phyloP scores from a whole-genome alignment of 805 yeast genomes.

The Debaryomyces tyrocola region DNA sequence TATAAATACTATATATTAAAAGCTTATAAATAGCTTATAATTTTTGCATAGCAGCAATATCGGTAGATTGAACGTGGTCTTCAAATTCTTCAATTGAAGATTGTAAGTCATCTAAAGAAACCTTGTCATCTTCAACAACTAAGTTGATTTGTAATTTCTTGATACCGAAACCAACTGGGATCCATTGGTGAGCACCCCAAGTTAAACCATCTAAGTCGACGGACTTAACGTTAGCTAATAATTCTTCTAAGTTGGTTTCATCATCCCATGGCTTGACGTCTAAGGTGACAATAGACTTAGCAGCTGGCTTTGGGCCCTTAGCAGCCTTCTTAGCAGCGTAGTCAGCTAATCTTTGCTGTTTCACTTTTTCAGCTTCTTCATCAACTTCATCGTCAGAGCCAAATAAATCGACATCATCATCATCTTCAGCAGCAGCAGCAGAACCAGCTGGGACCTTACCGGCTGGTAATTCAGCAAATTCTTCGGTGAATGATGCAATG shows the following conservation, averaged over 20 bases:
- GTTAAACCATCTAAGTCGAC: constrained; percentile 88
- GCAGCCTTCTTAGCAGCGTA: constrained; percentile 97
- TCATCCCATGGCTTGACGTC: constrained; percentile 99
- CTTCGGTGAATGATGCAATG: constrained; percentile 89
- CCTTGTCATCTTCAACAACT: constrained; percentile 97
- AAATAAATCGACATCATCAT: constrained; percentile 88
- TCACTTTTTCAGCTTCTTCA: constrained; percentile 94
- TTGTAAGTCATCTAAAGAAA: constrained; percentile 89
- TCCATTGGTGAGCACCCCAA: constrained; percentile 98
- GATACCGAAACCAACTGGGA: constrained; percentile 99
- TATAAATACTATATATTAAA: neutral
- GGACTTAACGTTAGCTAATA: constrained; percentile 83
- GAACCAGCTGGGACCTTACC: constrained; percentile 65
- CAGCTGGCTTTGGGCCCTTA: constrained; percentile 97
- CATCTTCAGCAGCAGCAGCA: constrained; percentile 78
- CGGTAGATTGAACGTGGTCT: constrained; percentile 99
- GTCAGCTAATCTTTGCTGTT: constrained; percentile 97
- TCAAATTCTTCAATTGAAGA: constrained; percentile 81
- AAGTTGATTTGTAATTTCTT: constrained; percentile 98
- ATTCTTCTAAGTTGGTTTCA: constrained; percentile 91
- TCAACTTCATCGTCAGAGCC: constrained; percentile 93
- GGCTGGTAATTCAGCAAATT: constrained; percentile 80
- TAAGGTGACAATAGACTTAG: constrained; percentile 93
- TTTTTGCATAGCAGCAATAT: constrained; percentile 97
- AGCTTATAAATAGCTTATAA: constrained; percentile 53